Base-by-base conservation (phyloP, 768 basidiomycete genomes). In the Pholiota conissans region DNA sequence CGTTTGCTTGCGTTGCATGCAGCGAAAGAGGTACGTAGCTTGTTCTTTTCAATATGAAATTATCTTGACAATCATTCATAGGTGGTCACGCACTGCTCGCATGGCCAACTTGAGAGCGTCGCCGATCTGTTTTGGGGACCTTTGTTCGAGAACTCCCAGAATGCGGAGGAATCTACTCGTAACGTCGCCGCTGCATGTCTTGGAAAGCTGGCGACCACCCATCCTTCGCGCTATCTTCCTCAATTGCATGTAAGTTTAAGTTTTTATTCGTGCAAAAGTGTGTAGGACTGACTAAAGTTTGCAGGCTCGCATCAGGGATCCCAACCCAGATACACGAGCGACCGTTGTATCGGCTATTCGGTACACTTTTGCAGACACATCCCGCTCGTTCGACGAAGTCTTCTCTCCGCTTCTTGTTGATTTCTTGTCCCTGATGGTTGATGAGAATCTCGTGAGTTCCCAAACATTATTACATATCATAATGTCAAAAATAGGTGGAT, bases 121-220 rank as follows among this genome's bases (percentile, higher is more conserved):
- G 95, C 96, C 1, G 94, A 98, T 57, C 73, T 84, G 27, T 84
- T 98, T 8, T 99, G 97, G 97, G 79, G 79, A 2, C 95, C 96
- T 3, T 80, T 99, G 13, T 96, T 98, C 69, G 85, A 91, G 65
- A 90, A 94, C 69, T 94, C 93, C 10, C 89, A 92, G 58, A 89
- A 86, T 60, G 83, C 90, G 14, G 96, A 96, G 60, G 96, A 98
- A 73, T 90, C 90, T 7, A 90, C 93, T 1, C 79, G 95, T 49
- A 98, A 97, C 67, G 93, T 98, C 34, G 93, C 95, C 24, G 95
- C 97, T 46, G 95, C 96, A 2, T 98, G 95, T 69, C 82, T 99
- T 16, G 97, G 97, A 30, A 97, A 98, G 72, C 79, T 99, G 28
- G 95, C 95, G 0, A 92, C 91, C 0, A 91, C 93, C 0, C 90